Base-by-base conservation (phyloP, 371 early-diverging fungal genomes). In the Fennellomyces sp. region DNA sequence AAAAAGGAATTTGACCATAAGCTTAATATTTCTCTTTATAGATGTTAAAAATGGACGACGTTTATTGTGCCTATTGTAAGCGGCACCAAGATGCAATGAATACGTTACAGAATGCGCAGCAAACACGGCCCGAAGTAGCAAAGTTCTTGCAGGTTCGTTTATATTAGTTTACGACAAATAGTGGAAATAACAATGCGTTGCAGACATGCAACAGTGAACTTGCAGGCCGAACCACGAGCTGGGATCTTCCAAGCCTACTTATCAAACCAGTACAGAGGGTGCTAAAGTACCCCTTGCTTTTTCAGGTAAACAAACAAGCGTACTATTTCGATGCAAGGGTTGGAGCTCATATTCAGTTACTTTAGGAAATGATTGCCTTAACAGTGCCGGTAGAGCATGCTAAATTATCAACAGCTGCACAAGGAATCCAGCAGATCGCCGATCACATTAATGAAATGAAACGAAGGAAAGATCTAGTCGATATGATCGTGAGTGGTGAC, bases 221-320 rank as follows among this genome's bases (percentile, higher is more conserved):
- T 52, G 65, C 85, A 65, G 86, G 84, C n/a, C 73, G 78, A 45
- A 91, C 93, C 2, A 83, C 77, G 8, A 88, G 90, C 36, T 94
- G 94, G 93, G 93, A 93, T 75, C 68, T 94, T 23, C 80, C 82
- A 0, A 84, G 87, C 59, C 65, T 93, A 60, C 69, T 94, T 23
- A 92, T 94, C 64, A 93, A 93, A 59, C 95, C 95, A 28, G 91
- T 93, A 10, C 95, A 94, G 61, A 73, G 95, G 23, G 88, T 94
- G 5, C 75, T 93, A n/a, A 92, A 93, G 64, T 92, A 92, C 60
- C 94, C 93, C 8, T 68, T 94, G 11, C 66, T 94, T 39, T 67
- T 94, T 19, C 78, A 81, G 52, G 86, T 83, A 73, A 66, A 36
- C 25, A 30, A 13, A 54, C 25, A 30, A 8, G 35, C 29, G 6